Evolutionary conservation across 2,329 filamentous ascomycete species (phyloP).

Genomic region (Diplodia sapinea): DNA sequence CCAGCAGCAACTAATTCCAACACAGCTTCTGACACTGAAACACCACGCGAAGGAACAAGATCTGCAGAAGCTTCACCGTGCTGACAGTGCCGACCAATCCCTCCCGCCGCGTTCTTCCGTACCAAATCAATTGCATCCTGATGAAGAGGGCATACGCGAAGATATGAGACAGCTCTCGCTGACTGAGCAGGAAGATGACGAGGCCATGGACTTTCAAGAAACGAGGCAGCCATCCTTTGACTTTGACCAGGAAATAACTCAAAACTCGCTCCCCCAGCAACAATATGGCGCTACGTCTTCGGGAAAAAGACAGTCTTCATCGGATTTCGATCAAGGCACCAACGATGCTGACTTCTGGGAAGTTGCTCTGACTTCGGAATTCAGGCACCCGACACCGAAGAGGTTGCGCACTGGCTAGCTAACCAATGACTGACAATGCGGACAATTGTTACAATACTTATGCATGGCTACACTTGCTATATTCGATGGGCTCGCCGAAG

Average conservation of each 20-base stretch:
- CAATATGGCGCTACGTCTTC: background rate
- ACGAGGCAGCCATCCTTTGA: background rate
- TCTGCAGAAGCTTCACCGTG: background rate
- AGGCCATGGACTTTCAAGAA: background rate
- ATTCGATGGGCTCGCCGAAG: background rate
- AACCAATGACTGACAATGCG: background rate
- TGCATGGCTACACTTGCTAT: background rate
- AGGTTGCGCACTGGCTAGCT: background rate
- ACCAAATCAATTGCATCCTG: background rate
- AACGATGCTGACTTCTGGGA: slow-evolving; percentile 7
- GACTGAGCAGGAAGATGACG: background rate
- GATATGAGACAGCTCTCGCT: slow-evolving; percentile 10
- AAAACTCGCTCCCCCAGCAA: background rate
- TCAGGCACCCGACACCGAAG: slow-evolving; percentile 3
- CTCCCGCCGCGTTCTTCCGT: background rate
- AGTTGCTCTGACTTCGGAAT: background rate
- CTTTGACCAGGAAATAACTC: background rate
- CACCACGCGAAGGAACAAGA: background rate
- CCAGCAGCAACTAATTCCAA: background rate
- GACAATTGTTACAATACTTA: background rate
- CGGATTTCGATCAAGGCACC: slow-evolving; percentile 6
- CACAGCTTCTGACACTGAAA: background rate
- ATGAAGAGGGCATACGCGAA: background rate
- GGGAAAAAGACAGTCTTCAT: slow-evolving; percentile 7
- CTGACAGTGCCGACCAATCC: background rate